Evolutionary conservation across 2,329 filamentous ascomycete genomes (phyloP), one percentile per base, ranked within the genome.

Genomic region (Tricladium varicosporioides): DNA sequence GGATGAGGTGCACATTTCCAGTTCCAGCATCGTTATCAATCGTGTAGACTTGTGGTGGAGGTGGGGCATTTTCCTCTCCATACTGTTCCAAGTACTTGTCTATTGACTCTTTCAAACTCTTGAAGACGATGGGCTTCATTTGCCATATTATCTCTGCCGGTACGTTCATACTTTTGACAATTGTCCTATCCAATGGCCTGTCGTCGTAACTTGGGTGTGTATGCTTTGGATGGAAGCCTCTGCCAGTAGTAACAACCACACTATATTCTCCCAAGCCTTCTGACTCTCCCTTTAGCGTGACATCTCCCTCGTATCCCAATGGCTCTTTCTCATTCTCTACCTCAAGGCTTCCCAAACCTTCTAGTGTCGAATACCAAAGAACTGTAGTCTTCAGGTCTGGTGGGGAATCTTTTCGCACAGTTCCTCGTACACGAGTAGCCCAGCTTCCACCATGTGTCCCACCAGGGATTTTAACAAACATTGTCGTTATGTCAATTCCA

Each of bases 381-480:
- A 97, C 72, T 1, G 89, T 87, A 0, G 87, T 93, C 71, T 89
- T 89, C 56, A 91, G 77, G 60, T 88, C 79, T 1, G 77, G 71
- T 5, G 85, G 80, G 0, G 82, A 88, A 70, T 88, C 88, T 5
- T 86, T 82, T 48, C 89, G 84, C 42, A 90, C 87, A 45, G 82
- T 83, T 18, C 94, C 94, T 74, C 89, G 92, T 68, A 99, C 87
- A 57, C 94, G 82, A 40, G 88, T 91, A 54, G 87, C 94, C 94
- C 94, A 99, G 74, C 86, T 96, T 56, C 94, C 94, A 57, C 92
- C 92, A 72, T 96, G 82, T 16, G 80, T 78, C 53, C 92, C 92
- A 18, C 92, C 92, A 1, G 92, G 90, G 36, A 96, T 82, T 75
- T 97, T 99, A 69, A 97, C 85, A 74, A 97, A 97, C 51, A 91